phyloP scores from a whole-genome alignment of 192 early-diverging fungal species.

The Coemansia biformis region DNA sequence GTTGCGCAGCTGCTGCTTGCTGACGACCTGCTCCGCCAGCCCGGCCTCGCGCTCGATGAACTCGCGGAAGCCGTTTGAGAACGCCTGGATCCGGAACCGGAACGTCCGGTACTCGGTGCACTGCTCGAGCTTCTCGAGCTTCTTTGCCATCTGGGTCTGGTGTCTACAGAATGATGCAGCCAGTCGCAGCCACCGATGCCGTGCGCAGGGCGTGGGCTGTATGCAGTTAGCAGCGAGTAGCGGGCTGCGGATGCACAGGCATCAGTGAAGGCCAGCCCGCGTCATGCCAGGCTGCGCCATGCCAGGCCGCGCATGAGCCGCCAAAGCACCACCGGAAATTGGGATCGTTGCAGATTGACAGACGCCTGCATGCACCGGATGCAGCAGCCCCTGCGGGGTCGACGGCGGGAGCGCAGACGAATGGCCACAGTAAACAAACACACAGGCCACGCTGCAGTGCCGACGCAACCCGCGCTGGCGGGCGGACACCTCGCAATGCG shows the following conservation, averaged over 20 bases:
- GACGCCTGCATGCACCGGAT: background rate
- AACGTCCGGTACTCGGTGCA: slow-evolving; percentile 74
- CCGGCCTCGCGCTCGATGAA: slow-evolving; percentile 56
- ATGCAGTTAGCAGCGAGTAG: no score
- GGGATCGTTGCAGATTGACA: slow-evolving; percentile 1
- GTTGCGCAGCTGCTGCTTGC: slow-evolving; percentile 61
- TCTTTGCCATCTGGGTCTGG: slow-evolving; percentile 73
- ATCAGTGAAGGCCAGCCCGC: no score
- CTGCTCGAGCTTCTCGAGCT: slow-evolving; percentile 65
- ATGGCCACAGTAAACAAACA: slow-evolving; percentile 1
- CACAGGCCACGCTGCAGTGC: background rate
- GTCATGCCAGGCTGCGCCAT: no score
- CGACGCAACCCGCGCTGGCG: background rate
- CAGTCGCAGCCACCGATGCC: no score
- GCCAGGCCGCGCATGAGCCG: no score
- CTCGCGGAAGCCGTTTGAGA: slow-evolving; percentile 71
- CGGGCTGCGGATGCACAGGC: no score
- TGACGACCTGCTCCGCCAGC: slow-evolving; percentile 59
- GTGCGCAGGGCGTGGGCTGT: slow-evolving; percentile 1
- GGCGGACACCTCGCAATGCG: no score
- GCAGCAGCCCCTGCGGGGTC: no score
- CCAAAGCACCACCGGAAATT: background rate
- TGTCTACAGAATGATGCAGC: slow-evolving; percentile 51
- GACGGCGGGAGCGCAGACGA: no score
- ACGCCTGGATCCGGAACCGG: slow-evolving; percentile 78